A percentile compares a stretch with the other conserved stretches of the same genome.
phyloP scores from a whole-genome alignment of 306 rosid genomes.

The Inga oerstediana region DNA sequence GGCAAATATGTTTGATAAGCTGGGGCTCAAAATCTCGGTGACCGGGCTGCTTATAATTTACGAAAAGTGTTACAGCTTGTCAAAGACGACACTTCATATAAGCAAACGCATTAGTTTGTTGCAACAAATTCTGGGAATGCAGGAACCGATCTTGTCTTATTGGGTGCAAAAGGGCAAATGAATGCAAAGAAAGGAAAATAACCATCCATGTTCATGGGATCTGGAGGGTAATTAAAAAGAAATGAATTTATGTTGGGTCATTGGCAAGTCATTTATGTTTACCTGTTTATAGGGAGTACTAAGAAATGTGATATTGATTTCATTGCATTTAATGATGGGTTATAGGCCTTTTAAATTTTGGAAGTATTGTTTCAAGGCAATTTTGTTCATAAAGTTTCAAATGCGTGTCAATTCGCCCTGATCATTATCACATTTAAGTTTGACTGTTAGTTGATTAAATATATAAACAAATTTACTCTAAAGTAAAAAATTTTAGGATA shows the following conservation, averaged over 20 bases:
- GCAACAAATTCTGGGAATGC: too few relatives aligned
- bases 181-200: background rate
- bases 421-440: too few relatives aligned
- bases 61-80: too few relatives aligned
- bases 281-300: background rate
- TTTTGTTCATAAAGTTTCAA: too few relatives aligned
- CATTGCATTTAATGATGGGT: background rate
- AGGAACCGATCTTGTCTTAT: background rate
- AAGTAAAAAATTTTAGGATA: too few relatives aligned
- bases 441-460: too few relatives aligned
- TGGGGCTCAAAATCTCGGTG: background rate
- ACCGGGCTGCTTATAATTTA: background rate
- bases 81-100: too few relatives aligned
- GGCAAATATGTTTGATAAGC: background rate
- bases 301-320: background rate
- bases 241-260: background rate
- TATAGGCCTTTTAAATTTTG: too few relatives aligned
- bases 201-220: background rate
- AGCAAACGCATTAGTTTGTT: too few relatives aligned
- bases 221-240: background rate
- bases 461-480: too few relatives aligned
- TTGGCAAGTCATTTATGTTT: background rate
- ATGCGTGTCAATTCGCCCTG: too few relatives aligned
- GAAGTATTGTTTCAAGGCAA: too few relatives aligned
- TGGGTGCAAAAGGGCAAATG: background rate